Conservation (phyloP, 78 protist genomes). For the Ministeria vibrans region DNA sequence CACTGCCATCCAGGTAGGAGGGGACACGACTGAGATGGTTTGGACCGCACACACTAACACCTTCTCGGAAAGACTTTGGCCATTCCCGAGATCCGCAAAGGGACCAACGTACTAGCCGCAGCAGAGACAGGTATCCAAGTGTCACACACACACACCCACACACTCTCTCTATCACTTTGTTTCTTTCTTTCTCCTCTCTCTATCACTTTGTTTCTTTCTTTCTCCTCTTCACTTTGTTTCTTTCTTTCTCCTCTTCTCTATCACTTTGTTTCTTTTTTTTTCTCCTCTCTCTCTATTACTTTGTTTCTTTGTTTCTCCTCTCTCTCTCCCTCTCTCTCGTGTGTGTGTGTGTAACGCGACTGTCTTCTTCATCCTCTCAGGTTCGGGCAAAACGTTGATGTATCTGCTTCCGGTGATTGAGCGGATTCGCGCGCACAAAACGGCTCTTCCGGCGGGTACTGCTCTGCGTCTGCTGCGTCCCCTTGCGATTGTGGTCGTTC, state of each 20-base stretch:
- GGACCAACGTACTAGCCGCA: neutral
- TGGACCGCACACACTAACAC: neutral
- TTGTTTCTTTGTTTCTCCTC: neutral
- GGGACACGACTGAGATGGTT: neutral
- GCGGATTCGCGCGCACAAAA: too few relatives aligned
- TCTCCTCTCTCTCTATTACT: neutral
- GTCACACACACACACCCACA: neutral
- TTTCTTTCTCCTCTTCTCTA: neutral
- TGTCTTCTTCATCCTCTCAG: too few relatives aligned
- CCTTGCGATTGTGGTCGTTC: too few relatives aligned
- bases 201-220: neutral
- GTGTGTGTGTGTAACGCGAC: too few relatives aligned
- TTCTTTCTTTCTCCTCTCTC: neutral
- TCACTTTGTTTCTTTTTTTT: neutral
- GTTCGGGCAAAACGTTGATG: too few relatives aligned
- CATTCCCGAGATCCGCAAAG: neutral
- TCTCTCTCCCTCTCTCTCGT: neutral
- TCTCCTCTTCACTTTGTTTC: neutral
- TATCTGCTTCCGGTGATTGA: too few relatives aligned
- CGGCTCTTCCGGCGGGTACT: too few relatives aligned
- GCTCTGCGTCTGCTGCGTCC: too few relatives aligned
- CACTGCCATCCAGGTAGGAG: neutral
- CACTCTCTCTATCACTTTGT: neutral
- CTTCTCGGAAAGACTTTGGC: neutral
- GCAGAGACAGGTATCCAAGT: neutral